These are phyloP conservation scores for Saccharomyces pastorianus DNA, from an alignment of 1,139 yeast species.

Conservation along the genomic window DNA sequence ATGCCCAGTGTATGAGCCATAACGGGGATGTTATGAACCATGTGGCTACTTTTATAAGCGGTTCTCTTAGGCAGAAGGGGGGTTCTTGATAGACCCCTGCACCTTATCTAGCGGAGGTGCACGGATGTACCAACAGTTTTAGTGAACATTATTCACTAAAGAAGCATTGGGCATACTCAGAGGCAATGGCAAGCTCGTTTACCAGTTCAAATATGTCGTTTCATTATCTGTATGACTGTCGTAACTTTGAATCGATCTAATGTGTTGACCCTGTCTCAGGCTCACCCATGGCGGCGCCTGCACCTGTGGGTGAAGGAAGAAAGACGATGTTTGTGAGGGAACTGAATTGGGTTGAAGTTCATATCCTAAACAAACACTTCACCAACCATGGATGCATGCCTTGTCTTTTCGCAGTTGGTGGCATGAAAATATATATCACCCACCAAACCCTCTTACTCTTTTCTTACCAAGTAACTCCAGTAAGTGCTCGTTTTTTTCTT, in stretches of 20 bases:
- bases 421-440: not conserved
- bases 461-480: not conserved
- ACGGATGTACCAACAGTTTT: not conserved
- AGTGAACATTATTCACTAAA: not conserved
- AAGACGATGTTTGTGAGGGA: not conserved
- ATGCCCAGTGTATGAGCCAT: not conserved
- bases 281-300: not conserved
- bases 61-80: not conserved
- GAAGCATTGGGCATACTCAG: not conserved
- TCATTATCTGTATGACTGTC: not conserved
- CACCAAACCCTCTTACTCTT: not conserved
- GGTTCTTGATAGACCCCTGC: slow-evolving; percentile 1
- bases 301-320: not conserved
- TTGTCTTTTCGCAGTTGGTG: not conserved
- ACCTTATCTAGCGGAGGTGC: not conserved
- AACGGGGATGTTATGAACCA: not conserved
- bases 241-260: not conserved
- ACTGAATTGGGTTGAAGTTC: not conserved
- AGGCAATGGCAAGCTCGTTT: not conserved
- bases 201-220: not conserved
- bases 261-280: not conserved
- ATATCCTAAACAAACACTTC: not conserved
- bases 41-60: not conserved
- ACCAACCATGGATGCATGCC: not conserved
- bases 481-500: not conserved